phyloP scores from a whole-genome alignment of 2,329 filamentous ascomycete genomes.

The Fusarium palustre region DNA sequence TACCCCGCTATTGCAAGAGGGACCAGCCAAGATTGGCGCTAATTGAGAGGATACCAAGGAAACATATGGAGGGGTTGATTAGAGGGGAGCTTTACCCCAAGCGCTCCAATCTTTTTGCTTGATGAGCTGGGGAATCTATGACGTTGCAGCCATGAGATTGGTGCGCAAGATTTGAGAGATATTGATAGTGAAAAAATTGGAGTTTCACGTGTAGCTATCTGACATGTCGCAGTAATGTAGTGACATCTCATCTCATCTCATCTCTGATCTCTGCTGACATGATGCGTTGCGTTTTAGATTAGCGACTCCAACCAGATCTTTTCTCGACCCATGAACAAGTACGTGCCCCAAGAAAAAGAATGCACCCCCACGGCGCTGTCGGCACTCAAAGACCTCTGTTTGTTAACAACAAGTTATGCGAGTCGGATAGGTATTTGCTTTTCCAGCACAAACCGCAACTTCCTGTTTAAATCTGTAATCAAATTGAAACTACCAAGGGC shows the following conservation, averaged over 20 bases:
- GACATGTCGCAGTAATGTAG: neutral
- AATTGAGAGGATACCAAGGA: neutral
- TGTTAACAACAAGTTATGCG: neutral
- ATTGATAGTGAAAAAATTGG: neutral
- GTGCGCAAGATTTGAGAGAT: neutral
- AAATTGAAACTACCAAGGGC: too few species aligned
- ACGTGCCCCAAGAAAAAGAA: neutral
- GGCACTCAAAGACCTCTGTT: neutral
- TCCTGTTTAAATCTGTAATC: too few species aligned
- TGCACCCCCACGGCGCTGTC: neutral
- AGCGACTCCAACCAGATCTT: neutral
- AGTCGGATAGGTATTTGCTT: too few species aligned
- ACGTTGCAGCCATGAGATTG: conserved; percentile 4
- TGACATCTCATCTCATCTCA: neutral
- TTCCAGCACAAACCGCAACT: neutral
- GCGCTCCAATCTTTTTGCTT: conserved; percentile 15
- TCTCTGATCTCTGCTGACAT: neutral
- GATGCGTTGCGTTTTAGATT: neutral
- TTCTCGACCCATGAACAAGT: too few species aligned
- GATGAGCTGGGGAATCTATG: conserved; percentile 5
- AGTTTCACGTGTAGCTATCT: neutral
- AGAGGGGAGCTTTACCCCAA: neutral
- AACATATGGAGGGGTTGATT: neutral
- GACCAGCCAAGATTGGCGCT: conserved; percentile 1
- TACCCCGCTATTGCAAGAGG: conserved; percentile 6